Evolutionary conservation across 306 rosid genomes (phyloP).

Genomic region (Malus fusca): DNA sequence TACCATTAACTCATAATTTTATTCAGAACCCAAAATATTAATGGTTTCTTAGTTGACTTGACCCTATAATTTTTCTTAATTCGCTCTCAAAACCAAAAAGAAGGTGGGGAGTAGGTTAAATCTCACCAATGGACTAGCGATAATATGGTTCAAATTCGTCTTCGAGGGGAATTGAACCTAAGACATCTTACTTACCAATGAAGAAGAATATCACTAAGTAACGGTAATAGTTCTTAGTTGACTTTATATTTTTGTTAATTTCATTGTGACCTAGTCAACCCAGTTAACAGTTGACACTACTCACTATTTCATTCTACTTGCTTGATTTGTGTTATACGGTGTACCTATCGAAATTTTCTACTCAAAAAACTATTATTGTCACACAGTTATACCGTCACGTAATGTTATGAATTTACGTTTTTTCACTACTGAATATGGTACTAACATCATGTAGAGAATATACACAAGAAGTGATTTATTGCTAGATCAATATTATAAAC

Average conservation of each 20-base stretch:
- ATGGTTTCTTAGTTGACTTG: neutral
- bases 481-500: slow-evolving; percentile 36
- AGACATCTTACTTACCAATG: no score
- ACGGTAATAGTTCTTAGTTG: neutral
- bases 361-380: neutral
- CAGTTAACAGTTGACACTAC: no score
- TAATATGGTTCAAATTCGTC: no score
- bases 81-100: no score
- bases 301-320: neutral
- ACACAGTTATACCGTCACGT: accelerated
- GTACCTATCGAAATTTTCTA: neutral
- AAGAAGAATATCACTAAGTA: no score
- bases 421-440: no score
- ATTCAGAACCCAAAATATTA: neutral
- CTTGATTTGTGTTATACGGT: neutral
- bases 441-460: neutral
- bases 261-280: neutral
- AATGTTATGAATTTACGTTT: no score
- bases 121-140: accelerated
- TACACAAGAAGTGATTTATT: slow-evolving; percentile 8
- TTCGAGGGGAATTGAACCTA: accelerated
- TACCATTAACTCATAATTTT: neutral
- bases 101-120: no score
- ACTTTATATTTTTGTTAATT: neutral
- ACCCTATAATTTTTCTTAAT: neutral